phyloP scores from a whole-genome alignment of 306 rosid genomes.

The Cotoneaster glaucophyllus region DNA sequence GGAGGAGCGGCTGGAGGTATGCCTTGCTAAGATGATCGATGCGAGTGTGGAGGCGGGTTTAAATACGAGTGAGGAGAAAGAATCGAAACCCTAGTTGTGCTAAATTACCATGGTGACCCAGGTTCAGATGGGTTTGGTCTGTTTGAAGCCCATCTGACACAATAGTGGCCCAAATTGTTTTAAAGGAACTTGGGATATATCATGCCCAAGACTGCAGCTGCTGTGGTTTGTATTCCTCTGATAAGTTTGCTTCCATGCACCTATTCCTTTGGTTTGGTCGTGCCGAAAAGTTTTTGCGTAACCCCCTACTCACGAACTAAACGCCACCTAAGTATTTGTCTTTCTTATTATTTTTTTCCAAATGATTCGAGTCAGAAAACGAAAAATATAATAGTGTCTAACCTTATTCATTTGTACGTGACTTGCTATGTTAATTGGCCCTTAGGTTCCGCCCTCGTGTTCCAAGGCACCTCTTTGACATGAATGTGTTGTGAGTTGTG shows the following conservation, averaged over 20 bases:
- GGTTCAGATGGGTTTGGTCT: neutral
- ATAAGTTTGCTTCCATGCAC: no score
- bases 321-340: no score
- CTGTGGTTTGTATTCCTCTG: no score
- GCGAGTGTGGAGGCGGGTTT: neutral
- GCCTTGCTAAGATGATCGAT: neutral
- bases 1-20: neutral
- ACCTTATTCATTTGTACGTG: neutral
- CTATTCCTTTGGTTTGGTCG: no score
- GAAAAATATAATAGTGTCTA: no score
- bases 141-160: neutral
- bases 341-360: no score
- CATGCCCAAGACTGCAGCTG: no score
- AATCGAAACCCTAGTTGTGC: conserved; percentile 15
- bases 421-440: neutral
- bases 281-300: no score
- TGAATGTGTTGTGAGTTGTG: neutral
- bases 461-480: neutral
- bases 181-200: no score
- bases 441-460: neutral
- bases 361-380: fast-evolving
- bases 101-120: neutral
- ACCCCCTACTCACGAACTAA: no score
- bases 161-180: neutral
- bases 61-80: conserved; percentile 20